Conservation (phyloP, 345 rosid species). For the Salix caprea region DNA sequence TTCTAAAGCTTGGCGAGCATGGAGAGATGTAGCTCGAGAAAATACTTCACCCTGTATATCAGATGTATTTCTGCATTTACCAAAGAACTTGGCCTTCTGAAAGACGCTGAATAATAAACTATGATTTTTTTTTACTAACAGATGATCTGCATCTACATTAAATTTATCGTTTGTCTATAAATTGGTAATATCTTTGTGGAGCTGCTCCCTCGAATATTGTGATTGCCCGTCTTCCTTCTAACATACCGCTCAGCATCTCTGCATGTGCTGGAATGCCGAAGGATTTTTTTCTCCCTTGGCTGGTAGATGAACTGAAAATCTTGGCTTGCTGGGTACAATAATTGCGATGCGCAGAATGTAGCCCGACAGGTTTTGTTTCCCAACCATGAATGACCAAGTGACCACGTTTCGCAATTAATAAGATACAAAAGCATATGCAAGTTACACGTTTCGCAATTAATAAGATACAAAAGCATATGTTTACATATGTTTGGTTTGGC, state of each 20-base stretch:
- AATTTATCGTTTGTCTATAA: background rate
- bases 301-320: background rate
- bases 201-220: background rate
- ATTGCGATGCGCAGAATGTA: too few species aligned
- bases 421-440: too few species aligned
- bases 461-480: too few species aligned
- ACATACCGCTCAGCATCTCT: background rate
- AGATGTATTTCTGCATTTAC: background rate
- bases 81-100: background rate
- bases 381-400: too few species aligned
- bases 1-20: background rate
- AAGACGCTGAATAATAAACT: background rate
- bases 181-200: background rate
- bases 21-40: background rate
- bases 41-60: background rate
- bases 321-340: background rate
- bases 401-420: too few species aligned
- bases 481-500: too few species aligned
- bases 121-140: background rate
- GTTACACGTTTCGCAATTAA: too few species aligned
- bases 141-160: background rate
- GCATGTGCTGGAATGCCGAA: background rate
- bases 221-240: background rate
- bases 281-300: background rate
- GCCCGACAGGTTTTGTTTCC: too few species aligned